These are phyloP conservation scores for Emericellopsis cladophorae DNA, from an alignment of 2,329 filamentous ascomycete genomes.

Conservation along the genomic window DNA sequence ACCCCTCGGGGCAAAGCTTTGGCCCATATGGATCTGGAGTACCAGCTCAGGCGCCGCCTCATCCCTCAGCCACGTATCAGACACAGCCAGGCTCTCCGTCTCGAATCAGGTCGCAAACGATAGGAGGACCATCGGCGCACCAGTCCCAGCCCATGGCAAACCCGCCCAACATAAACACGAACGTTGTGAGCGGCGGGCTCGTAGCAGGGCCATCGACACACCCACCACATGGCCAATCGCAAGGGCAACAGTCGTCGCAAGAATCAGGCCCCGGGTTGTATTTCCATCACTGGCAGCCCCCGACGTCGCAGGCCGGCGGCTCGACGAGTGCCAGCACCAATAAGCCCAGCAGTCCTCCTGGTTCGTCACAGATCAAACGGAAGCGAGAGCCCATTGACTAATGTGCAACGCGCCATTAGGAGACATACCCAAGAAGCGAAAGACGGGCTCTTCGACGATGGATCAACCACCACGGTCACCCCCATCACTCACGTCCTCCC, in stretches of 20 bases:
- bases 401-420: conserved; percentile 46
- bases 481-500: conserved; percentile 13
- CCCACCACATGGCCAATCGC: conserved; percentile 33
- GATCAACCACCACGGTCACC: conserved; percentile 20
- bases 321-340: conserved; percentile 26
- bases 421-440: not conserved
- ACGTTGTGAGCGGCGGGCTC: conserved; percentile 14
- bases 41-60: conserved; percentile 5
- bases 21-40: conserved; percentile 25
- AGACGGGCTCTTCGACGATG: conserved; percentile 10
- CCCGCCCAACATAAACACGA: conserved; percentile 31
- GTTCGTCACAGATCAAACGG: conserved; percentile 49
- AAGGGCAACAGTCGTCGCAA: conserved; percentile 42
- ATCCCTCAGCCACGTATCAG: not conserved
- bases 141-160: conserved; percentile 20
- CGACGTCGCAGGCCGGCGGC: conserved; percentile 45
- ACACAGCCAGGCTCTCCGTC: conserved; percentile 28
- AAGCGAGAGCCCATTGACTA: conserved; percentile 29
- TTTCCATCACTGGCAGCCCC: conserved; percentile 90
- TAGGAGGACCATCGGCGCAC: conserved; percentile 27
- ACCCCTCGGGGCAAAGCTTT: conserved; percentile 31
- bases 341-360: conserved; percentile 62
- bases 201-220: conserved; percentile 12
- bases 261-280: conserved; percentile 66
- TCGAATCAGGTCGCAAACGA: conserved; percentile 34